These are phyloP conservation scores for Clonostachys rhizophaga DNA, from an alignment of 2,329 filamentous ascomycete species.

Conservation along the genomic window DNA sequence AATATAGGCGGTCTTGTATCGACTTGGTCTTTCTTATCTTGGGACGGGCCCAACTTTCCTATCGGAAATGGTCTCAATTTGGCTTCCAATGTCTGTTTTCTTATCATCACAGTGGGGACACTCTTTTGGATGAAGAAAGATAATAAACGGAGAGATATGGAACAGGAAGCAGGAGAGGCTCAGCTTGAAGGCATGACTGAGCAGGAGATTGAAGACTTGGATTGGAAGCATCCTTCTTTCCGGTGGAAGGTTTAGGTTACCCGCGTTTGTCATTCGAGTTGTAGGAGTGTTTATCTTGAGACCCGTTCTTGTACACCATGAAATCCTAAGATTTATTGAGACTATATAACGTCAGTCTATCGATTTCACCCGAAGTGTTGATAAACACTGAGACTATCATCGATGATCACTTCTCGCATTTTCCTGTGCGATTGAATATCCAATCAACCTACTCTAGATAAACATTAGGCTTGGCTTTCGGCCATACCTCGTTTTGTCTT, in stretches of 20 bases:
- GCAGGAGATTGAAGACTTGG: constrained; percentile 52
- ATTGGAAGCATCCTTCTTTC: constrained; percentile 64
- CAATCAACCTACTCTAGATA: too few species aligned
- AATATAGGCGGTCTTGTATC: constrained; percentile 66
- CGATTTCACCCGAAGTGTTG: too few species aligned
- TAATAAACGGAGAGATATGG: constrained; percentile 38
- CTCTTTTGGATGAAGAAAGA: constrained; percentile 58
- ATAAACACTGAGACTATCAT: too few species aligned
- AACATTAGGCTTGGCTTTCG: too few species aligned
- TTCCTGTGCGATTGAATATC: too few species aligned
- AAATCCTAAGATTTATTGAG: too few species aligned
- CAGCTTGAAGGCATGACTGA: constrained; percentile 46
- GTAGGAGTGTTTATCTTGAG: too few species aligned
- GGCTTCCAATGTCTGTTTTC: constrained; percentile 44
- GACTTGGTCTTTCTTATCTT: constrained; percentile 61
- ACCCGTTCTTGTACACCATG: too few species aligned
- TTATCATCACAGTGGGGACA: constrained; percentile 42
- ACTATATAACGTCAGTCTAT: too few species aligned
- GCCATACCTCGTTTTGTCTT: too few species aligned
- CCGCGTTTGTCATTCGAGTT: too few species aligned
- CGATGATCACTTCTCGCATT: too few species aligned
- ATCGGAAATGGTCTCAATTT: constrained; percentile 71
- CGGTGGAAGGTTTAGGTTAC: constrained; percentile 36
- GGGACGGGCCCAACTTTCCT: constrained; percentile 60
- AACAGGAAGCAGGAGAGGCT: constrained; percentile 35